phyloP scores from a whole-genome alignment of 2,329 filamentous ascomycete genomes.

The Pestalotiopsis fici region DNA sequence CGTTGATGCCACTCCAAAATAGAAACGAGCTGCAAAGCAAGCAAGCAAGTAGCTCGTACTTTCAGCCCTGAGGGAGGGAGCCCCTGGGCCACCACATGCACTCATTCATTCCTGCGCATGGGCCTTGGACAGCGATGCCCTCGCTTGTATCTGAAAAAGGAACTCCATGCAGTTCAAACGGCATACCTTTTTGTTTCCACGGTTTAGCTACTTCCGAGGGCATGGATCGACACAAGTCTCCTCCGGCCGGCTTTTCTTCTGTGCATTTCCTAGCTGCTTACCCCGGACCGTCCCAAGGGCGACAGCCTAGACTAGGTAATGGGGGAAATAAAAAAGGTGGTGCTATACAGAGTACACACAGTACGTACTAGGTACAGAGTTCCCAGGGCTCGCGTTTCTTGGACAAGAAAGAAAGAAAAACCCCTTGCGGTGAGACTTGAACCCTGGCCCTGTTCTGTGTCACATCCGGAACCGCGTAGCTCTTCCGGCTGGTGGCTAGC shows the following conservation, averaged over 20 bases:
- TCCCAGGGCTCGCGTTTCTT: neutral
- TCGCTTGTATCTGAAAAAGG: neutral
- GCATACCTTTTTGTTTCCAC: neutral
- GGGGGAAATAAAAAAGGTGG: neutral
- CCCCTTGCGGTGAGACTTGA: neutral
- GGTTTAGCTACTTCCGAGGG: neutral
- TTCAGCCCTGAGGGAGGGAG: constrained; percentile 3
- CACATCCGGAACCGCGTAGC: constrained; percentile 1
- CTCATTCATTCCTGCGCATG: neutral
- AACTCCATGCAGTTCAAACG: neutral
- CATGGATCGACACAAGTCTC: neutral
- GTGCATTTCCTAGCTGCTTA: neutral
- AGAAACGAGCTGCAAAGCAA: neutral
- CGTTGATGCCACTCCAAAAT: neutral
- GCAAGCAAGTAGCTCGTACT: neutral
- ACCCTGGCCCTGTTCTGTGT: neutral
- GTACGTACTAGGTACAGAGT: neutral
- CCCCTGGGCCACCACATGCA: neutral
- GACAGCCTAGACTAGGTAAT: neutral
- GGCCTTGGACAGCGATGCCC: neutral
- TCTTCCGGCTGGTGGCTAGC: constrained; percentile 2
- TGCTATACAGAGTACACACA: no score
- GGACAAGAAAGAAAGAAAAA: neutral
- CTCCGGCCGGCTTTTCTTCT: neutral
- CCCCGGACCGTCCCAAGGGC: neutral